These are phyloP conservation scores for Thermomucor indicae-seudaticae DNA, from an alignment of 371 early-diverging fungal genomes.

Conservation along the genomic window DNA sequence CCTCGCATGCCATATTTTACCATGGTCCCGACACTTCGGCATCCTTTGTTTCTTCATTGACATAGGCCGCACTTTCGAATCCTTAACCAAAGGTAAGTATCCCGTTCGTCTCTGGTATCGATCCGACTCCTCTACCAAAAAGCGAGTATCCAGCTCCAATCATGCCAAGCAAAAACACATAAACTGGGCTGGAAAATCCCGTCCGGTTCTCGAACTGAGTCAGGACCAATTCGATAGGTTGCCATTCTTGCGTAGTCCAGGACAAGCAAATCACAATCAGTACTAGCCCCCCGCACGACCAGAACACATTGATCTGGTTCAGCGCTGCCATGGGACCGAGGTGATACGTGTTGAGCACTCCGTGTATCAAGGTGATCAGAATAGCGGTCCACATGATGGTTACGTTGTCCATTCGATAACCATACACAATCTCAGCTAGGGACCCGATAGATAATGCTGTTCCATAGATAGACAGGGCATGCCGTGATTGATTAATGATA, in stretches of 20 bases:
- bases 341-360: conserved; percentile 22
- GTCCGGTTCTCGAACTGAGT: conserved; percentile 38
- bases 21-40: conserved; percentile 38
- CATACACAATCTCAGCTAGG: conserved; percentile 18
- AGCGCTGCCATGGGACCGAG: conserved; percentile 17
- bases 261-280: conserved; percentile 22
- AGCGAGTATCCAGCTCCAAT: conserved; percentile 41
- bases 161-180: conserved; percentile 39
- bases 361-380: conserved; percentile 23
- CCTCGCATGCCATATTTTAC: conserved; percentile 16
- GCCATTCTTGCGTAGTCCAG: conserved; percentile 13
- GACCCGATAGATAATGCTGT: conserved; percentile 25
- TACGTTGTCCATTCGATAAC: conserved; percentile 13
- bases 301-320: conserved; percentile 40
- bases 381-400: conserved; percentile 25
- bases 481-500: too few relatives aligned
- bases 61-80: conserved; percentile 37
- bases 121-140: conserved; percentile 24
- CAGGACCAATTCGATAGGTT: conserved; percentile 27
- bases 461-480: background rate
- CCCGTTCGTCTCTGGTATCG: background rate
- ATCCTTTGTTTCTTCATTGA: conserved; percentile 42
- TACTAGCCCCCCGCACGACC: conserved; percentile 36
- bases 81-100: conserved; percentile 11
- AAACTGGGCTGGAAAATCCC: conserved; percentile 32